Evolutionary conservation across 2,329 filamentous ascomycete species (phyloP).

Genomic region (Fusarium luffae): DNA sequence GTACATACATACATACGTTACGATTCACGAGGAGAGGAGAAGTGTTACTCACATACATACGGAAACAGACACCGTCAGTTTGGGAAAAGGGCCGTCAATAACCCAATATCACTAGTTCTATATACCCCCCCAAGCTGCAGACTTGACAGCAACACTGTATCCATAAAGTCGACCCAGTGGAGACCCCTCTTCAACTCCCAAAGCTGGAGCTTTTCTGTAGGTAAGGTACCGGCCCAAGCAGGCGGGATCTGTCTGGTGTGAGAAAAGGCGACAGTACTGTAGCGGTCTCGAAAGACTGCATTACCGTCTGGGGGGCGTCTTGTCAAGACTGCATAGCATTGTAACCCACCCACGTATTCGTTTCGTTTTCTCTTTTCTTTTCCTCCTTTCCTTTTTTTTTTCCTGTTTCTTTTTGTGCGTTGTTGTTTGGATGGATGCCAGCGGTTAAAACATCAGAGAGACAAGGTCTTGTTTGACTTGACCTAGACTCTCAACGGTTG

Average conservation of each 20-base stretch:
- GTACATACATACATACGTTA: not conserved
- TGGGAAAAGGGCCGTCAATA: not conserved
- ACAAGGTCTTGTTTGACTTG: not conserved
- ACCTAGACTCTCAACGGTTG: not conserved
- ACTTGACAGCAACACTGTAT: constrained; percentile 32
- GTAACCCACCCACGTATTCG: constrained; percentile 31
- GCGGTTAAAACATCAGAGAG: constrained; percentile 6
- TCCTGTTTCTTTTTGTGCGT: not conserved
- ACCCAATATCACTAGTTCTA: not conserved
- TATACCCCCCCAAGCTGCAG: constrained; percentile 19
- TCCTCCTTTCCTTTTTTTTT: not conserved
- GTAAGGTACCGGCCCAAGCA: constrained; percentile 46
- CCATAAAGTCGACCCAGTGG: constrained; percentile 15
- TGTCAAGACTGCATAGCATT: constrained; percentile 6
- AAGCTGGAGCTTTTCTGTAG: constrained; percentile 31
- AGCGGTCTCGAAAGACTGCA: constrained; percentile 32
- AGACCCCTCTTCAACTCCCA: not conserved
- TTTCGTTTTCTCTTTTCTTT: not conserved
- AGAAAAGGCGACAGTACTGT: not conserved
- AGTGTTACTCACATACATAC: not conserved
- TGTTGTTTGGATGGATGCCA: constrained; percentile 19
- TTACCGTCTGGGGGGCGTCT: constrained; percentile 5
- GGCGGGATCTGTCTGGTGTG: constrained; percentile 43
- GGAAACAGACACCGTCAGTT: not conserved
- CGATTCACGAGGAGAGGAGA: not conserved